Evolutionary conservation across 306 rosid species (phyloP).

Genomic region (Spatholobus suberectus): DNA sequence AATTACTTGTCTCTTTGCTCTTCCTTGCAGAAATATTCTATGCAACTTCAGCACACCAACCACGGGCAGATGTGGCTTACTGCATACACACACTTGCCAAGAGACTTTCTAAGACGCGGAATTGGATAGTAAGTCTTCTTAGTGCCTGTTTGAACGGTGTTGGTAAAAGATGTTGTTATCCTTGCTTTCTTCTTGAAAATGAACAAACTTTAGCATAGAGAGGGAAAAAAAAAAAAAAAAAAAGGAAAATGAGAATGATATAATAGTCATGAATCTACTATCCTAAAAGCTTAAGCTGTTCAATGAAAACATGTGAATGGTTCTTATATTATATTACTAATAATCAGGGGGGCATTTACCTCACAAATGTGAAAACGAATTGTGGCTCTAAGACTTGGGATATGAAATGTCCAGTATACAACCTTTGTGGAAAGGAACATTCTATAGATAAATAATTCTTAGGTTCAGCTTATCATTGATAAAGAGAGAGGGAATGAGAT

Average conservation of each 20-base stretch:
- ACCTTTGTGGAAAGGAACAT: background rate
- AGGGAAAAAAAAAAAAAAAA: no score
- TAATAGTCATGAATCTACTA: background rate
- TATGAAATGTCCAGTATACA: background rate
- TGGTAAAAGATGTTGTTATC: background rate
- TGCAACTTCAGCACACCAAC: constrained; percentile 80
- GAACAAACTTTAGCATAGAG: background rate
- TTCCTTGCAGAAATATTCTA: constrained; percentile 65
- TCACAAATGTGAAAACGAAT: background rate
- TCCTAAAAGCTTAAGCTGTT: background rate
- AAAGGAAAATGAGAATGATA: background rate
- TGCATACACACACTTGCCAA: constrained; percentile 79
- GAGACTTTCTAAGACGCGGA: constrained; percentile 83
- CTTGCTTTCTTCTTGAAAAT: background rate
- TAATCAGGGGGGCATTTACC: background rate
- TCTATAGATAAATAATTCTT: background rate
- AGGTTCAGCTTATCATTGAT: background rate
- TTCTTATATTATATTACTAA: background rate
- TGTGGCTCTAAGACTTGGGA: background rate
- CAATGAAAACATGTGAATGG: background rate
- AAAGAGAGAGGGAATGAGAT: background rate
- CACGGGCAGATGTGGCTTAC: constrained; percentile 89
- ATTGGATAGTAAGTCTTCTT: constrained; percentile 74
- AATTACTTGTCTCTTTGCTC: background rate
- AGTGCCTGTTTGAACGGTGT: background rate